These are phyloP conservation scores for Flaveria bidentis DNA, from an alignment of 129 eudicot species.

Conservation along the genomic window DNA sequence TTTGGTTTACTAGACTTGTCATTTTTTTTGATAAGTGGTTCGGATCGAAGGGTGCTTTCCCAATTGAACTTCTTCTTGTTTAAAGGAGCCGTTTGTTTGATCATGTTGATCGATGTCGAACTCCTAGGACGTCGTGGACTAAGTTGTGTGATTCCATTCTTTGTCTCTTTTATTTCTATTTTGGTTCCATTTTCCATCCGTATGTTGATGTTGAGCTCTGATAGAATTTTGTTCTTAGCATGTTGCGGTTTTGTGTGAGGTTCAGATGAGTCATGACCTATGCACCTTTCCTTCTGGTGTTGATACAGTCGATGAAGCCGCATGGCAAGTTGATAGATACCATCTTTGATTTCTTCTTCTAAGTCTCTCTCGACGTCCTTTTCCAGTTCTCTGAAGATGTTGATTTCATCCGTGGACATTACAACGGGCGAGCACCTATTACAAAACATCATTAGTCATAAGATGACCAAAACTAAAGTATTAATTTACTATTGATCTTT, in stretches of 20 bases:
- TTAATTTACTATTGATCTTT: background rate
- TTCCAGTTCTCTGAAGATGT: constrained; percentile 63
- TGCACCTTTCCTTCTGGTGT: constrained; percentile 49
- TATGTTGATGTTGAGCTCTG: constrained; percentile 68
- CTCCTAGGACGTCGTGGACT: constrained; percentile 12
- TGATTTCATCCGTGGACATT: constrained; percentile 56
- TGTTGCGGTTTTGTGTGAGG: constrained; percentile 3
- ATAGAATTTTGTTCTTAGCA: constrained; percentile 26
- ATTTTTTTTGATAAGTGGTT: constrained; percentile 14
- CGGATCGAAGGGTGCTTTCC: constrained; percentile 65
- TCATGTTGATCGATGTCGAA: background rate
- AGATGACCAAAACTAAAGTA: background rate
- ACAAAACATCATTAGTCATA: constrained; percentile 4
- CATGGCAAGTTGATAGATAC: constrained; percentile 64
- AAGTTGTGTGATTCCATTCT: constrained; percentile 33
- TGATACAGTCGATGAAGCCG: constrained; percentile 65
- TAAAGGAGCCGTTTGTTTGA: background rate
- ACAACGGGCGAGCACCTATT: background rate
- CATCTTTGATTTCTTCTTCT: constrained; percentile 82
- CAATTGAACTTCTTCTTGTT: constrained; percentile 52
- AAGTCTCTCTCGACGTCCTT: constrained; percentile 62
- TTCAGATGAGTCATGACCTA: background rate
- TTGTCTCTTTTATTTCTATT: constrained; percentile 59
- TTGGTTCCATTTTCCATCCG: constrained; percentile 63
- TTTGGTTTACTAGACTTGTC: constrained; percentile 2